Evolutionary conservation across 768 basidiomycete genomes (phyloP).

Genomic region (Russula compacta): DNA sequence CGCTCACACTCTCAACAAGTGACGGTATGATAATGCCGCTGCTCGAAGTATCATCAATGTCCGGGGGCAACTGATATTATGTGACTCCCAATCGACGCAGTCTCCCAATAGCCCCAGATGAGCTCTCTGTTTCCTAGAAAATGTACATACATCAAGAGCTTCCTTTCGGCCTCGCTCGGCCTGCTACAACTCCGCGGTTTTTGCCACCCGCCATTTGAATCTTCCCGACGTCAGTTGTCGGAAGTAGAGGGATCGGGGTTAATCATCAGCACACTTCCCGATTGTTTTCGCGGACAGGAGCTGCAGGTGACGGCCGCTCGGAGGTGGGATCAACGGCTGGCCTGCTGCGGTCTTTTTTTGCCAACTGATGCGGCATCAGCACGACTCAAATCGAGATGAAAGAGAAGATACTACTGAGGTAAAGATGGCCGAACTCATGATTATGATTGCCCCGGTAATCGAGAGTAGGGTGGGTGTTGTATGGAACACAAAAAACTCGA

Average conservation of each 20-base stretch:
- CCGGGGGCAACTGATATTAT: neutral
- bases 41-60: neutral
- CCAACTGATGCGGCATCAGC: neutral
- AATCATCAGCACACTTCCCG: neutral
- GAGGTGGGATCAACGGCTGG: neutral
- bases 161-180: neutral
- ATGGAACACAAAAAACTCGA: conserved; percentile 61
- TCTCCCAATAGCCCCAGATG: neutral
- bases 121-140: neutral
- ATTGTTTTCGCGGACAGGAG: neutral
- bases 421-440: conserved; percentile 53
- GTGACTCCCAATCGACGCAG: neutral
- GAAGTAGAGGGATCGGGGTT: too few relatives aligned
- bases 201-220: neutral
- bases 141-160: neutral
- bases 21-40: too few relatives aligned
- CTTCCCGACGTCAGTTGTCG: neutral
- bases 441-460: conserved; percentile 53
- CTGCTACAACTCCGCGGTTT: neutral
- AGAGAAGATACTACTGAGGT: conserved; percentile 42
- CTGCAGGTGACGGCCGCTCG: neutral
- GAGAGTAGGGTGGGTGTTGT: conserved; percentile 50
- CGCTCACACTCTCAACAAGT: too few relatives aligned
- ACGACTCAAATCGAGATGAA: neutral
- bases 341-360: conserved; percentile 8